phyloP scores from a whole-genome alignment of 2,329 filamentous ascomycete species.

The Nemania bipapillata region DNA sequence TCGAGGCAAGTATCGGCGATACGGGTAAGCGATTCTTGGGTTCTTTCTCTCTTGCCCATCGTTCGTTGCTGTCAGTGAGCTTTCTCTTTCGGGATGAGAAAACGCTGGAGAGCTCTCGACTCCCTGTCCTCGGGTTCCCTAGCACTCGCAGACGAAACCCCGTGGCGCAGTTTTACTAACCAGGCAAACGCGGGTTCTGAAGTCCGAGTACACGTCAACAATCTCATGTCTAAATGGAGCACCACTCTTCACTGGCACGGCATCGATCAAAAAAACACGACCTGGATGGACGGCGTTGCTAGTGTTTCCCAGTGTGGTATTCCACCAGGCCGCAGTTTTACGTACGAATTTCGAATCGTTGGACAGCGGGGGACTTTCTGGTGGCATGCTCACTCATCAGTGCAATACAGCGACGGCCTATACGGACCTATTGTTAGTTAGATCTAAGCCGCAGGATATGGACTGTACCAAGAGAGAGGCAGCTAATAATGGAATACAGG shows the following conservation, averaged over 20 bases:
- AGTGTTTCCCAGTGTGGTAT: conserved; percentile 71
- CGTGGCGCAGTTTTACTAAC: conserved; percentile 5
- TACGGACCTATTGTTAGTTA: conserved; percentile 67
- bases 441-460: neutral
- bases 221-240: conserved; percentile 52
- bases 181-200: neutral
- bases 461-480: neutral
- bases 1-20: conserved; percentile 59
- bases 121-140: neutral
- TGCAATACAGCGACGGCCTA: conserved; percentile 73
- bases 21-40: conserved; percentile 38
- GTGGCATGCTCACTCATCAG: conserved; percentile 71
- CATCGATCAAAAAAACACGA: conserved; percentile 71
- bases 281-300: conserved; percentile 73
- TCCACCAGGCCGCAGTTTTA: conserved; percentile 64
- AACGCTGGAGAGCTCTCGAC: neutral
- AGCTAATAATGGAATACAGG: conserved; percentile 40
- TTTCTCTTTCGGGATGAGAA: neutral
- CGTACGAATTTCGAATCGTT: conserved; percentile 68
- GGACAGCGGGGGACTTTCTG: conserved; percentile 55
- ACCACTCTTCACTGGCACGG: conserved; percentile 77
- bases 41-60: neutral
- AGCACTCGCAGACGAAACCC: neutral
- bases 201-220: conserved; percentile 56
- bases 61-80: too few species aligned